Conservation (phyloP, 2,329 filamentous ascomycete species). For the Paecilomyces dactylethromorphus region DNA sequence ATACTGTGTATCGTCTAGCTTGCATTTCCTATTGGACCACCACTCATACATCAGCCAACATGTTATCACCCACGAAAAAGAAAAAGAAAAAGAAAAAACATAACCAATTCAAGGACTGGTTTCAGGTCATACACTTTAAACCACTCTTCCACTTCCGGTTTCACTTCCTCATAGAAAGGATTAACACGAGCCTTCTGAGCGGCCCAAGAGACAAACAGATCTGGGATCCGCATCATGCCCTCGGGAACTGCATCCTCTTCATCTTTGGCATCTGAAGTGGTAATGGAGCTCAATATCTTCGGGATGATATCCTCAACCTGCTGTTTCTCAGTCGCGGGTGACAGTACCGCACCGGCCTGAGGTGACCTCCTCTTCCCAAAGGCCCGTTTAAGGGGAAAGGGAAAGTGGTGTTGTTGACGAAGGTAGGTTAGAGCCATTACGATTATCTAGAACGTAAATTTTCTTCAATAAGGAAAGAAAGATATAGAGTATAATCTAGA, state of each 20-base stretch:
- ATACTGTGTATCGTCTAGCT: not conserved
- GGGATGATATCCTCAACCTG: not conserved
- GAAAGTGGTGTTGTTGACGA: not conserved
- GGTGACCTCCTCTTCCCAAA: not conserved
- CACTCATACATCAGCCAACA: not conserved
- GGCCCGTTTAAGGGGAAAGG: not conserved
- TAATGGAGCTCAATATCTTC: not conserved
- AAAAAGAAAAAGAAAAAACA: not conserved
- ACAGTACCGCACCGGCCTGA: not conserved
- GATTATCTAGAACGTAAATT: too few relatives aligned
- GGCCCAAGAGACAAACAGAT: not conserved
- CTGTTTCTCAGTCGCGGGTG: not conserved
- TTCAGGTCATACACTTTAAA: not conserved
- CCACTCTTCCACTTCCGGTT: not conserved
- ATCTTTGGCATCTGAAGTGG: not conserved
- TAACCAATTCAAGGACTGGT: not conserved
- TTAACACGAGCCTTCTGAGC: not conserved
- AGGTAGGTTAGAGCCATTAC: not conserved
- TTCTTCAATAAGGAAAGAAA: too few relatives aligned
- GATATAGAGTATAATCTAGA: too few relatives aligned
- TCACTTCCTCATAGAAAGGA: not conserved
- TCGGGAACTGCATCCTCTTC: not conserved
- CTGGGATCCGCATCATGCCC: not conserved
- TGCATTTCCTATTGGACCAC: not conserved
- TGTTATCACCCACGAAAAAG: not conserved